Base-by-base conservation (phyloP, 345 rosid genomes). In the Bruguiera gymnorhiza region DNA sequence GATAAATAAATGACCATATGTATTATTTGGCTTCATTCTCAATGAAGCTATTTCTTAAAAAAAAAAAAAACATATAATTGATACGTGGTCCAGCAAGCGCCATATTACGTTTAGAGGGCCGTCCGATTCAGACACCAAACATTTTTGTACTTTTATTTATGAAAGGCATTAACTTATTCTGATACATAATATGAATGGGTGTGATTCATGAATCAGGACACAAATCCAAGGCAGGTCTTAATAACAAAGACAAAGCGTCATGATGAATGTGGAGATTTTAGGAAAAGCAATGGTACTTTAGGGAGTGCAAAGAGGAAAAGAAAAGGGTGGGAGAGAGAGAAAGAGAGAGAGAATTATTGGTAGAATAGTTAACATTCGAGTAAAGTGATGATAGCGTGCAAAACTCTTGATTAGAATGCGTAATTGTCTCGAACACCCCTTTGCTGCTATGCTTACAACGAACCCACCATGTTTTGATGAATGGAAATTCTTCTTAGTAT, bases 331-430 rank as follows among this genome's bases (percentile, higher is more conserved):
- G 55, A 48, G 29, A 6, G 21, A 48, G 18, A 36, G 10, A 37
- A 9, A 8, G 43, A 37, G 48, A 3, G 50, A 43, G 50, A 43
- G 18, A 43, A 43, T 43, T 43, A 43, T 13, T 43, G 50, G 50
- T 15, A 13, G 18, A 43, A 43, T 43, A 43, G 50, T 43, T 24
- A 30, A 27, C 4, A 13, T 10, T 23, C 8, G 36, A 13, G 36
- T 24, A 51, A 52, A 21, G 43, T 32, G 34, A 60, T 19, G 53
- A 31, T 70, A 54, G 62, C 74, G 74, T 70, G 74, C 62, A 70
- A 52, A 70, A 62, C 60, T 32, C 74, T 52, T 70, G 68, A 32
- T 54, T 52, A 18, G 27, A 52, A 70, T 62, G 54, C 74, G 68
- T 70, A 67, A 52, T 53, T 62, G 67, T 52, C 36, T 36, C 37